A percentile compares a stretch with the other conserved stretches of the same genome.
Evolutionary conservation across 495 filamentous ascomycete species (phyloP).

Genomic region (Usnea hakonensis): DNA sequence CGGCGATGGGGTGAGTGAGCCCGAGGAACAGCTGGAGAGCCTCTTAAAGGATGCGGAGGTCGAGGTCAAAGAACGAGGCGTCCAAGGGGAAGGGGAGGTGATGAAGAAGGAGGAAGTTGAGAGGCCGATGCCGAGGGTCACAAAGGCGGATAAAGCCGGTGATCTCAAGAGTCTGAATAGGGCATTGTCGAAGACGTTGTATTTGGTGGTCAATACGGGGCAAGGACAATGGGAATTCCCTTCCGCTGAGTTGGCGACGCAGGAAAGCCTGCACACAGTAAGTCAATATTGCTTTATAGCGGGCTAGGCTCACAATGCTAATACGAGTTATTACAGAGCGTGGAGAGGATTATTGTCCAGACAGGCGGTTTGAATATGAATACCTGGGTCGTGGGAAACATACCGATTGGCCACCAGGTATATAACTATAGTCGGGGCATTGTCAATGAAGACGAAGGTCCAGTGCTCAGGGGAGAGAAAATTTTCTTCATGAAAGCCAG

Average conservation of each 20-base stretch:
- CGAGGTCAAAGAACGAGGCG: slow-evolving; percentile 53
- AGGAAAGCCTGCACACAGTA: slow-evolving; percentile 77
- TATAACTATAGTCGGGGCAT: slow-evolving; percentile 32
- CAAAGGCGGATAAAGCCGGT: slow-evolving; percentile 69
- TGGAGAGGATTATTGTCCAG: slow-evolving; percentile 65
- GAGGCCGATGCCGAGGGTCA: slow-evolving; percentile 59
- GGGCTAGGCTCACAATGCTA: not conserved
- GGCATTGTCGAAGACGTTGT: slow-evolving; percentile 68
- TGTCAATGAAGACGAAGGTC: slow-evolving; percentile 29
- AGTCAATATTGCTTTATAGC: slow-evolving; percentile 26
- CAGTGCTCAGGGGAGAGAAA: slow-evolving; percentile 58
- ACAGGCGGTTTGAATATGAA: slow-evolving; percentile 93
- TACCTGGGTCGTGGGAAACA: slow-evolving; percentile 92
- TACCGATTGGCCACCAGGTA: slow-evolving; percentile 74
- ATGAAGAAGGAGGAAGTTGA: slow-evolving; percentile 59
- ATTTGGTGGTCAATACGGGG: slow-evolving; percentile 63
- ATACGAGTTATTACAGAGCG: slow-evolving; percentile 49
- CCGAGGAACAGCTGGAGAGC: slow-evolving; percentile 53
- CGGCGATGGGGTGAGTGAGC: slow-evolving; percentile 52
- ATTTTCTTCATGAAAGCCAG: slow-evolving; percentile 91
- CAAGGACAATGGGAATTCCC: slow-evolving; percentile 80
- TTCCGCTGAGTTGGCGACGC: slow-evolving; percentile 50
- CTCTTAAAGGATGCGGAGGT: slow-evolving; percentile 71
- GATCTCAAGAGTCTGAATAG: slow-evolving; percentile 73
- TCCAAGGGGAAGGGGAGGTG: slow-evolving; percentile 53